Evolutionary conservation across 2,329 filamentous ascomycete species (phyloP).

Genomic region (Scedosporium apiospermum): DNA sequence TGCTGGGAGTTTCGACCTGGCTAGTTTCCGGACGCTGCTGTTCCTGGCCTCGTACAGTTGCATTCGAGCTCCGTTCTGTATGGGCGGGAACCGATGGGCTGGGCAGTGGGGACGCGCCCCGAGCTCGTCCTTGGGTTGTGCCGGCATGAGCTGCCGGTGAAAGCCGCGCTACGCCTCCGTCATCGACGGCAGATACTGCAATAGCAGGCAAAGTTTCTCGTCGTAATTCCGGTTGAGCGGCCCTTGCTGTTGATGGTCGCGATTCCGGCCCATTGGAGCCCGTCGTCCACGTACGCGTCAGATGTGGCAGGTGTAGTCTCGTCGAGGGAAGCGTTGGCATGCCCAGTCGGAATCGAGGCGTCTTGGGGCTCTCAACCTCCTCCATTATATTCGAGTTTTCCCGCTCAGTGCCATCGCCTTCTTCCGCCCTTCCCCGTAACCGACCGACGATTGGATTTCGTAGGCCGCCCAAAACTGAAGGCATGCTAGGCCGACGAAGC

Average conservation of each 20-base stretch:
- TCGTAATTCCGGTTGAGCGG: not conserved
- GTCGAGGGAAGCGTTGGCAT: conserved; percentile 29
- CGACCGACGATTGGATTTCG: not conserved
- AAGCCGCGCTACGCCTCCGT: not conserved
- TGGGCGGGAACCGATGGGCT: not conserved
- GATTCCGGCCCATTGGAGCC: conserved; percentile 20
- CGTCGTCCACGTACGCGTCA: conserved; percentile 27
- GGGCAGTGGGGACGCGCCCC: conserved; percentile 12
- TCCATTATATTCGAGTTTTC: conserved; percentile 10
- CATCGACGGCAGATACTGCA: not conserved
- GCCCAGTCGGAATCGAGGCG: conserved; percentile 29
- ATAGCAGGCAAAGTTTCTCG: not conserved
- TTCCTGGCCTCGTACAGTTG: not conserved
- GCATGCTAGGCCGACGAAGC: not conserved
- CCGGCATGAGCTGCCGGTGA: conserved; percentile 8
- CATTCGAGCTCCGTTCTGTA: not conserved
- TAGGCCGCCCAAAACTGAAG: not conserved
- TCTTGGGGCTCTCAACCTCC: conserved; percentile 35
- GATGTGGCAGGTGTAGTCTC: conserved; percentile 29
- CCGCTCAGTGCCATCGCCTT: not conserved
- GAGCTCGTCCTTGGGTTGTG: conserved; percentile 15
- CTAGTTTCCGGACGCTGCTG: not conserved
- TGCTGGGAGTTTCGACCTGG: not conserved
- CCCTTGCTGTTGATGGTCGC: not conserved
- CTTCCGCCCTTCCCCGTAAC: not conserved